These are phyloP conservation scores for Metschnikowia corniflorae DNA, from an alignment of 805 yeast species.

Conservation along the genomic window DNA sequence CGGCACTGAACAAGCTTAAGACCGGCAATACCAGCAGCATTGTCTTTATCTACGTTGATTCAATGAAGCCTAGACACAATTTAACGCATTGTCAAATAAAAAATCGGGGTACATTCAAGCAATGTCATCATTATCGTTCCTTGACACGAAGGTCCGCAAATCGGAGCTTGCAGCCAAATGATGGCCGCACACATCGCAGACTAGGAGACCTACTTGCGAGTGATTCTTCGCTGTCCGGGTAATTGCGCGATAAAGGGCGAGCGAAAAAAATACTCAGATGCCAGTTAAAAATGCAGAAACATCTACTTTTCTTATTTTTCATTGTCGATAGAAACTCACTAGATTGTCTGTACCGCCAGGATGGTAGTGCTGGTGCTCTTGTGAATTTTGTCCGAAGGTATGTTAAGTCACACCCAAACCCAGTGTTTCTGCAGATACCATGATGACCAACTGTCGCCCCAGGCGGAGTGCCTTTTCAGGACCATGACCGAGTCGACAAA, in stretches of 20 bases:
- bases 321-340: constrained; percentile 1
- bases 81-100: too few species aligned
- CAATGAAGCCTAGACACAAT: too few species aligned
- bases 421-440: constrained; percentile 8
- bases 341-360: constrained; percentile 3
- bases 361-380: constrained; percentile 4
- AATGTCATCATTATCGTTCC: too few species aligned
- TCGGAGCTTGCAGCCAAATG: not conserved
- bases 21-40: too few species aligned
- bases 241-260: constrained; percentile 6
- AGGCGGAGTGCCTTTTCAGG: constrained; percentile 61
- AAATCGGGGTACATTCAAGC: too few species aligned
- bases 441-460: constrained; percentile 79
- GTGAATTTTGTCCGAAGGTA: constrained; percentile 13
- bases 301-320: not conserved
- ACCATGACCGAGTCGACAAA: constrained; percentile 68
- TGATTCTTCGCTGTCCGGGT: constrained; percentile 7
- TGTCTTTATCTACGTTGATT: too few species aligned
- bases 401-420: constrained; percentile 5
- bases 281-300: not conserved
- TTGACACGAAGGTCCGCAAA: too few species aligned
- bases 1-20: too few species aligned
- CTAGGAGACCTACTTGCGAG: not conserved
- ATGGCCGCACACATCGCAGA: too few species aligned
- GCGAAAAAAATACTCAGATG: constrained; percentile 2